Percentiles rank a stretch among this genome's conserved stretches.
Evolutionary conservation across 805 yeast species (phyloP).

Genomic region (Metschnikowia chrysomelidarum): DNA sequence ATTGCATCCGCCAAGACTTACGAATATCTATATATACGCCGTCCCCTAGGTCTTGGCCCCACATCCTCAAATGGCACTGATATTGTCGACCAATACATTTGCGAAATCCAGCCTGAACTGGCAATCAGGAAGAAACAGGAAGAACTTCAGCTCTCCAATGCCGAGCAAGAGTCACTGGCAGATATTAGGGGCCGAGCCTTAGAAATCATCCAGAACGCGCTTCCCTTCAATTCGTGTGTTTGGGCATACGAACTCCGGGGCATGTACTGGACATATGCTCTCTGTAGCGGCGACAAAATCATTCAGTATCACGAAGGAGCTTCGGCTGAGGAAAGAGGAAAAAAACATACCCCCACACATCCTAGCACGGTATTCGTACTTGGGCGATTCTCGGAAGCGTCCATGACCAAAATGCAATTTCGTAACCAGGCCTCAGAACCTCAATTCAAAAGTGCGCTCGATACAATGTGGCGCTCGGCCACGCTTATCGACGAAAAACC

Average conservation of each 20-base stretch:
- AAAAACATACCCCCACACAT: slow-evolving; percentile 24
- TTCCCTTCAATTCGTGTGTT: slow-evolving; percentile 11
- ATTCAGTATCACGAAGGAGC: slow-evolving; percentile 47
- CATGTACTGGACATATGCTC: slow-evolving; percentile 56
- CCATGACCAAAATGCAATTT: slow-evolving; percentile 10
- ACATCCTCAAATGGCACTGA: background rate
- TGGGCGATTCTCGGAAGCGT: slow-evolving; percentile 29
- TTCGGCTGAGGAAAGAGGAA: slow-evolving; percentile 20
- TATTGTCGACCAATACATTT: slow-evolving; percentile 11
- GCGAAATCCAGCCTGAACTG: slow-evolving; percentile 11
- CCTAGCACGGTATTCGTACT: slow-evolving; percentile 36
- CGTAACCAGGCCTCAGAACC: slow-evolving; percentile 22
- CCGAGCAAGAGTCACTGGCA: slow-evolving; percentile 7
- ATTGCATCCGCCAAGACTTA: slow-evolving; percentile 4
- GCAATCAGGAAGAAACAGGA: background rate
- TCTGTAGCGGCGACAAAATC: slow-evolving; percentile 48
- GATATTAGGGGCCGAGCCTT: slow-evolving; percentile 13
- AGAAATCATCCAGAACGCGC: slow-evolving; percentile 11
- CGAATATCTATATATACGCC: slow-evolving; percentile 5
- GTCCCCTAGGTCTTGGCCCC: no score
- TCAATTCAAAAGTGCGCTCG: slow-evolving; percentile 14
- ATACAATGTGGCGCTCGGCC: slow-evolving; percentile 25
- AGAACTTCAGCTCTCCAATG: background rate
- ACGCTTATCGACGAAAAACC: slow-evolving; percentile 19
- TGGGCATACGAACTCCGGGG: slow-evolving; percentile 23